Conservation (phyloP, 177 flowering plant genomes). For the Vitis hybrid region DNA sequence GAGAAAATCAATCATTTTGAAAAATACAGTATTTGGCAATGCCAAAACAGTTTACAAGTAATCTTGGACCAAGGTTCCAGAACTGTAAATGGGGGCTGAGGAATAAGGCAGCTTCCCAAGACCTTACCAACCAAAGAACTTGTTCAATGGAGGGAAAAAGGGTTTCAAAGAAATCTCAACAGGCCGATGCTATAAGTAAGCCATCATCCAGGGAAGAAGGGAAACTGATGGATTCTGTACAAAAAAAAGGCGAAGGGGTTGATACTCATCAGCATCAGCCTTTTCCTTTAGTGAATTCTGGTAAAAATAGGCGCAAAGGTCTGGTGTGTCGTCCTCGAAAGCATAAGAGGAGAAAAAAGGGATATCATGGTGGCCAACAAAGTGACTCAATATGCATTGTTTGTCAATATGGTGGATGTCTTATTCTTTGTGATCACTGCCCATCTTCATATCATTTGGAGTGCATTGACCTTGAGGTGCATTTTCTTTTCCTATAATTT, state of each 20-base stretch:
- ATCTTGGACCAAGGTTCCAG: background rate
- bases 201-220: background rate
- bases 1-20: background rate
- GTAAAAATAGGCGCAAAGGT: constrained; percentile 14
- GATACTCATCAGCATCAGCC: background rate
- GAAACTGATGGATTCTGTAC: constrained; percentile 4
- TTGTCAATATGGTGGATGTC: constrained; percentile 26
- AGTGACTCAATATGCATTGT: constrained; percentile 27
- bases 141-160: constrained; percentile 1
- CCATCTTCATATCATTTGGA: constrained; percentile 26
- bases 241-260: constrained; percentile 1
- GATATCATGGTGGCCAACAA: background rate
- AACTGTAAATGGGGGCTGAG: background rate
- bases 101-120: constrained; percentile 3
- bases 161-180: background rate
- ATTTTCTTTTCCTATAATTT: background rate
- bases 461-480: constrained; percentile 28
- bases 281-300: constrained; percentile 3
- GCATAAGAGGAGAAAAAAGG: constrained; percentile 14
- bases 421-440: constrained; percentile 31
- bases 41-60: background rate
- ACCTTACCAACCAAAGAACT: background rate
- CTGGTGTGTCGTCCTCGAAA: constrained; percentile 20
- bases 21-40: constrained; percentile 2
- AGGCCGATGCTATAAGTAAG: background rate